Percentiles rank a stretch among this genome's conserved stretches.
Conservation (phyloP, 208 protist species). For the Trypanosoma lewisi region DNA sequence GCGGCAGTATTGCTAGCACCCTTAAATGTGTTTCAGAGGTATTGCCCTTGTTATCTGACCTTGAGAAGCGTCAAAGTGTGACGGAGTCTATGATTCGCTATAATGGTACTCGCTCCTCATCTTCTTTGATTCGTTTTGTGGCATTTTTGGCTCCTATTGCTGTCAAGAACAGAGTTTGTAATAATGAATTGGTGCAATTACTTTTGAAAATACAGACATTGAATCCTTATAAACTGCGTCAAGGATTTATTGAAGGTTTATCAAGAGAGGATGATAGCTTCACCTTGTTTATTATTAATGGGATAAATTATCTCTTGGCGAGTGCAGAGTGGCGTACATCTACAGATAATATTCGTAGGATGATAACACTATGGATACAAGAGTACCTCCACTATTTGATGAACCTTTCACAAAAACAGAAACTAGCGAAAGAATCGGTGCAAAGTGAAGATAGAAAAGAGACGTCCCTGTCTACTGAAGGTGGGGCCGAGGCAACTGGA, state of each 20-base stretch:
- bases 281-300: slow-evolving; percentile 24
- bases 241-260: slow-evolving; percentile 17
- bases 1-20: slow-evolving; percentile 20
- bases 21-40: slow-evolving; percentile 21
- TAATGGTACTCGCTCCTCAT: slow-evolving; percentile 22
- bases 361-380: slow-evolving; percentile 21
- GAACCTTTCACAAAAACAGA: slow-evolving; percentile 5
- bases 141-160: slow-evolving; percentile 34
- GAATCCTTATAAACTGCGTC: slow-evolving; percentile 27
- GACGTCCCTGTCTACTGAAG: not conserved
- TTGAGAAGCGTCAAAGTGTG: slow-evolving; percentile 21
- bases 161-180: slow-evolving; percentile 22
- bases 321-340: slow-evolving; percentile 25
- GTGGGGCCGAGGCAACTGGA: not conserved
- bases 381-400: slow-evolving; percentile 27
- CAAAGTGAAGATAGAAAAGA: not conserved
- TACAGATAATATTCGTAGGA: slow-evolving; percentile 15
- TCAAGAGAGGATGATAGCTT: slow-evolving; percentile 7
- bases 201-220: slow-evolving; percentile 45
- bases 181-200: slow-evolving; percentile 25
- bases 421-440: not conserved
- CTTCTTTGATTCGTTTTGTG: slow-evolving; percentile 39
- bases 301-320: slow-evolving; percentile 25
- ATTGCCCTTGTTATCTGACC: slow-evolving; percentile 13
- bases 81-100: slow-evolving; percentile 35